A percentile compares a stretch with the other conserved stretches of the same genome.
phyloP scores from a whole-genome alignment of 176 grass and related monocot species.

The Rhipidocladum racemiflorum region DNA sequence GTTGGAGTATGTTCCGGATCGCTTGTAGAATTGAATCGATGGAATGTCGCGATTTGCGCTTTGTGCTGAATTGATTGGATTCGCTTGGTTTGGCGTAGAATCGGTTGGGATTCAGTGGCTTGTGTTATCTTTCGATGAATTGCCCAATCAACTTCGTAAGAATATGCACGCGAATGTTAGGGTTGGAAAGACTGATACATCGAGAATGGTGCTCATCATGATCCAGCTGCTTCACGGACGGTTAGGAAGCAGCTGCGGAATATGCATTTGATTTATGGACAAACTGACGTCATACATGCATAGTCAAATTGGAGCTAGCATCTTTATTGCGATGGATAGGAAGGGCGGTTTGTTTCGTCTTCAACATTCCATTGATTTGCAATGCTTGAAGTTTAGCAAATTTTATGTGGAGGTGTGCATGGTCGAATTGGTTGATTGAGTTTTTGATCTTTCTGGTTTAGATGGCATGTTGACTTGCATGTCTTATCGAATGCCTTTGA shows the following conservation, averaged over 20 bases:
- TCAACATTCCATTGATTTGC: background rate
- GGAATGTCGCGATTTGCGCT: background rate
- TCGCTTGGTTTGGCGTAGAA: conserved; percentile 1
- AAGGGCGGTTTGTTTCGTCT: background rate
- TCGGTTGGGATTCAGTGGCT: background rate
- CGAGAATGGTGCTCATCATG: background rate
- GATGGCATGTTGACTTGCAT: background rate
- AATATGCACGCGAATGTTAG: background rate
- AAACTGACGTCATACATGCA: background rate
- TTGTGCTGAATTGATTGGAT: background rate
- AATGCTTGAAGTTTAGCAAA: background rate
- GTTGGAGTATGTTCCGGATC: background rate
- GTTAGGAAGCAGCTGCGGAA: background rate
- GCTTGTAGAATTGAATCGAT: background rate
- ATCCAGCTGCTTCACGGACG: background rate
- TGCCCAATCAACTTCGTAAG: background rate
- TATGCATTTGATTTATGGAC: background rate
- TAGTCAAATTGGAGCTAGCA: background rate
- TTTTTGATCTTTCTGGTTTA: background rate
- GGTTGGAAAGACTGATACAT: background rate
- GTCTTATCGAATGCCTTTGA: background rate
- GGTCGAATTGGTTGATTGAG: background rate
- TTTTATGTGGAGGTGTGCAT: background rate
- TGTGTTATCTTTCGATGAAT: background rate
- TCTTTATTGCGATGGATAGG: background rate